A percentile compares a stretch with the other conserved stretches of the same genome.
phyloP scores from a whole-genome alignment of 371 early-diverging fungal species.

The Mortierella sp. region DNA sequence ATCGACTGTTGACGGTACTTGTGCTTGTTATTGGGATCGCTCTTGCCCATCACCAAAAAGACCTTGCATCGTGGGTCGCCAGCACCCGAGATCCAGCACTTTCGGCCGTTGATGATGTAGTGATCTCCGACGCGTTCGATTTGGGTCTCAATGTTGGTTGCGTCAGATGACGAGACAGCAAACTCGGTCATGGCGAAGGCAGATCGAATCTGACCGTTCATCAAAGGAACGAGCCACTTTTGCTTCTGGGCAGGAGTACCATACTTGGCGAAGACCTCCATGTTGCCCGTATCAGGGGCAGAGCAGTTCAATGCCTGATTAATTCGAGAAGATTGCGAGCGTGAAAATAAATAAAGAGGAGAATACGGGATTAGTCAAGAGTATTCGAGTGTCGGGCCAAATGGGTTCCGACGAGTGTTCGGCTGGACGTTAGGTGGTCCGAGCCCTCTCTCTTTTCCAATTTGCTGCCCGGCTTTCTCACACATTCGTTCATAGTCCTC shows the following conservation, averaged over 20 bases:
- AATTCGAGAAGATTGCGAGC: neutral
- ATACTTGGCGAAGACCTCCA: conserved; percentile 98
- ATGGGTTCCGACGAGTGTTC: neutral
- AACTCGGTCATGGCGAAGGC: conserved; percentile 99
- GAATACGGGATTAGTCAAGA: no score
- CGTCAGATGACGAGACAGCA: conserved; percentile 93
- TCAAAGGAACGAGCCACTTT: conserved; percentile 85
- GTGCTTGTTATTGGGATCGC: conserved; percentile 73
- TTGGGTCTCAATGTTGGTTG: conserved; percentile 91
- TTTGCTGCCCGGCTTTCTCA: no score
- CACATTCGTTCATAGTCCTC: no score
- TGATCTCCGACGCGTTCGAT: conserved; percentile 75
- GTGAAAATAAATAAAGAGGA: neutral
- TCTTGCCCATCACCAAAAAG: conserved; percentile 91
- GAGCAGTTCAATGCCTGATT: conserved; percentile 85
- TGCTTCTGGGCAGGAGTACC: conserved; percentile 88
- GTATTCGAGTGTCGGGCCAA: no score
- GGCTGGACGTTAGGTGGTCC: no score
- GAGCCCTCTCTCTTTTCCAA: no score
- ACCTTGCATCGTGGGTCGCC: conserved; percentile 93
- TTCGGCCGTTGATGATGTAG: conserved; percentile 91
- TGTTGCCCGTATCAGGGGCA: conserved; percentile 99
- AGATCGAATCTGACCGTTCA: conserved; percentile 92
- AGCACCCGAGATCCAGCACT: conserved; percentile 98
- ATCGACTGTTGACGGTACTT: conserved; percentile 91